Evolutionary conservation across 176 grass and related monocot species (phyloP).

Genomic region (Aegilops sharonensis): DNA sequence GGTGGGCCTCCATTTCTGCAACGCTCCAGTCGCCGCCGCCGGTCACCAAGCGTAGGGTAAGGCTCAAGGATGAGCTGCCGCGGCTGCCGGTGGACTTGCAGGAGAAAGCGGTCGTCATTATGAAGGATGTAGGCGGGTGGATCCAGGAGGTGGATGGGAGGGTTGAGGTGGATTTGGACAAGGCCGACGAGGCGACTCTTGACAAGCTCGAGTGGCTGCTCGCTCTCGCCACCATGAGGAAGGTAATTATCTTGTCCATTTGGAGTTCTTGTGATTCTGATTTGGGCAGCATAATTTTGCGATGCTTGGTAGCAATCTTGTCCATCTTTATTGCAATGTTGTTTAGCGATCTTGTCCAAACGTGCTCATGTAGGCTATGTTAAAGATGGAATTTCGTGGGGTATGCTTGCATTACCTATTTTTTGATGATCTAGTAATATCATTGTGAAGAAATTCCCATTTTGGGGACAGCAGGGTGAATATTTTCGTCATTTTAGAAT

Average conservation of each 20-base stretch:
- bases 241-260: constrained; percentile 25
- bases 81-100: constrained; percentile 25
- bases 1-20: constrained; percentile 24
- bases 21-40: not conserved
- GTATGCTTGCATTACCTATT: too few relatives aligned
- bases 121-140: constrained; percentile 32
- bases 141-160: constrained; percentile 30
- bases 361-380: not conserved
- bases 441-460: not conserved
- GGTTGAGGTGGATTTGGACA: constrained; percentile 51
- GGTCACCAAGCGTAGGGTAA: constrained; percentile 10
- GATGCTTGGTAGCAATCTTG: not conserved
- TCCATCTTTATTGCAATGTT: constrained; percentile 5
- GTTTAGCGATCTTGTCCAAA: not conserved
- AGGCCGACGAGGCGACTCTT: constrained; percentile 34
- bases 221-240: not conserved
- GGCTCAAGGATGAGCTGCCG: constrained; percentile 5
- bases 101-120: constrained; percentile 17
- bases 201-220: constrained; percentile 45
- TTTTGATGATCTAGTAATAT: too few relatives aligned
- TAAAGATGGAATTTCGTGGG: not conserved
- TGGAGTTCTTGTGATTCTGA: not conserved
- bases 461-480: not conserved
- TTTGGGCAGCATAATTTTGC: not conserved
- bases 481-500: constrained; percentile 1